phyloP scores from a whole-genome alignment of 202 grass and related monocot species.

The Eragrostis tef region DNA sequence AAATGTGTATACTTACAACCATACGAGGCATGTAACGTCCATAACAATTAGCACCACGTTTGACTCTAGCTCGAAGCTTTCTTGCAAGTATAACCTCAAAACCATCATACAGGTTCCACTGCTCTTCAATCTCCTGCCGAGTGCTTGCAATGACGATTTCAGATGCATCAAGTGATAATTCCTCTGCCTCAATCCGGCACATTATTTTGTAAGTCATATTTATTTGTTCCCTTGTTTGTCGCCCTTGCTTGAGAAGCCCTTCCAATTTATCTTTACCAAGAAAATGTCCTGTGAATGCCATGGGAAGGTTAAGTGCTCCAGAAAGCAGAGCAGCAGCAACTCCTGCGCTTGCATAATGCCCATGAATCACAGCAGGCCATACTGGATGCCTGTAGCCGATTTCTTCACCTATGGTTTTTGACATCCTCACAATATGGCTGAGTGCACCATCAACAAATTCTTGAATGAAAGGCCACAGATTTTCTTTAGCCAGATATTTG shows the following conservation, averaged over 20 bases:
- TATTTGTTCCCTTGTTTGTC: slow-evolving; percentile 92
- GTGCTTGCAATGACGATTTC: slow-evolving; percentile 92
- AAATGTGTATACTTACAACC: slow-evolving; percentile 75
- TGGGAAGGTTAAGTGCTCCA: slow-evolving; percentile 83
- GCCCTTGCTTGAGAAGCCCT: slow-evolving; percentile 87
- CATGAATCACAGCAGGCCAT: slow-evolving; percentile 89
- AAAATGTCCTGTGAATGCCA: slow-evolving; percentile 94
- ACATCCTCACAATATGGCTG: slow-evolving; percentile 81
- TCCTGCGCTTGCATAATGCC: slow-evolving; percentile 93
- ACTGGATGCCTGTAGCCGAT: slow-evolving; percentile 68
- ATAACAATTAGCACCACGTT: slow-evolving; percentile 86
- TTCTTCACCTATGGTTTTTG: slow-evolving; percentile 84
- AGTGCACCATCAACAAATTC: slow-evolving; percentile 98
- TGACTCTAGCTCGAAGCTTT: slow-evolving; percentile 83
- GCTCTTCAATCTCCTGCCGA: slow-evolving; percentile 91
- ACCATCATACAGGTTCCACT: slow-evolving; percentile 95
- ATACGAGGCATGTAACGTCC: slow-evolving; percentile 95
- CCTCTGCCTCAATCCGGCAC: slow-evolving; percentile 89
- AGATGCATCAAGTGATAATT: slow-evolving; percentile 82
- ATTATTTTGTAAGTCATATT: slow-evolving; percentile 97
- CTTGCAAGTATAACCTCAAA: slow-evolving; percentile 91
- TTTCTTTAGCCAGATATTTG: slow-evolving; percentile 90
- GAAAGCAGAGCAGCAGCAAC: slow-evolving; percentile 81
- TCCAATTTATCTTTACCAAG: slow-evolving; percentile 97
- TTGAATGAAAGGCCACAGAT: slow-evolving; percentile 90